Percentiles rank a stretch among this genome's conserved stretches.
Conservation (phyloP, 768 basidiomycete species). For the Trametes cubensis region DNA sequence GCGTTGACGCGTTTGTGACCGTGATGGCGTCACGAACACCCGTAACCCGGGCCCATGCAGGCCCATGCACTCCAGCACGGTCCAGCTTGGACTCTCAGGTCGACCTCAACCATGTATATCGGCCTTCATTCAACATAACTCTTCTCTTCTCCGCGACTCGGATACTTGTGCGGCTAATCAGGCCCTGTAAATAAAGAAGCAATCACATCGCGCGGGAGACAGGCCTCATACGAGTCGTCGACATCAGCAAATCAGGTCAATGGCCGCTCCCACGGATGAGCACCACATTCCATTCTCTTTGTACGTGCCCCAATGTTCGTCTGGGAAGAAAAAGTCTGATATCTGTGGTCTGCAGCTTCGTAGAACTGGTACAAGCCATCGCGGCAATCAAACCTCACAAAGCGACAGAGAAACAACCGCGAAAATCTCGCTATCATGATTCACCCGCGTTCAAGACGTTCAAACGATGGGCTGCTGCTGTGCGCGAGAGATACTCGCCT, state of each 20-base stretch:
- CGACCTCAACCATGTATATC: too few relatives aligned
- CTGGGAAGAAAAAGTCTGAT: too few relatives aligned
- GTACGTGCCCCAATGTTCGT: neutral
- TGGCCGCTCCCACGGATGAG: conserved; percentile 6
- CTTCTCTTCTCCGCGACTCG: too few relatives aligned
- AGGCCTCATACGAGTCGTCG: too few relatives aligned
- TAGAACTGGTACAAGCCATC: conserved; percentile 23
- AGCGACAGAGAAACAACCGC: conserved; percentile 10
- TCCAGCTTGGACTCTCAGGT: too few relatives aligned
- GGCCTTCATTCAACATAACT: too few relatives aligned
- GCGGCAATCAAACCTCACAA: conserved; percentile 19
- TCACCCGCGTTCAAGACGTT: conserved; percentile 22
- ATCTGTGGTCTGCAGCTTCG: conserved; percentile 24
- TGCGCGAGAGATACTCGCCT: conserved; percentile 25
- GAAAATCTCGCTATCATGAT: conserved; percentile 7
- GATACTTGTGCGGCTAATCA: too few relatives aligned
- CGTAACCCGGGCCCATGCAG: neutral
- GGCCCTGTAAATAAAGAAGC: too few relatives aligned
- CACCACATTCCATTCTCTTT: conserved; percentile 19
- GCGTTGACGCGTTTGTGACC: conserved; percentile 11
- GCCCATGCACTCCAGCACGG: neutral
- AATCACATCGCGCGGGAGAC: too few relatives aligned
- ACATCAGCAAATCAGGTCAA: neutral
- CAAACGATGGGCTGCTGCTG: conserved; percentile 23
- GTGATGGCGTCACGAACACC: conserved; percentile 1